Evolutionary conservation across 257 asterid genomes (phyloP).

Genomic region (Cinchona pubescens): DNA sequence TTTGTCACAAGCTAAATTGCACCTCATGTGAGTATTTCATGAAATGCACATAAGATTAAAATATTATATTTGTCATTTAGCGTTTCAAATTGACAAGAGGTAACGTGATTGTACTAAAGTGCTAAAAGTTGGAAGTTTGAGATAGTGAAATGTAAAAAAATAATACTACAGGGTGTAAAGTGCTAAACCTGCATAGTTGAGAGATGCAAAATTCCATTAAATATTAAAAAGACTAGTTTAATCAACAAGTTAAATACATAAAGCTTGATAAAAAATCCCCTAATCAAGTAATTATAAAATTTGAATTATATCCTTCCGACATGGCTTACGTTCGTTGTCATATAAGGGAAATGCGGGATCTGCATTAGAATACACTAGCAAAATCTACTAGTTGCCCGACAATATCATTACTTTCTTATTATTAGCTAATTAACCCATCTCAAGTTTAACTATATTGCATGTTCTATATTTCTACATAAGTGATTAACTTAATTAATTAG

Average conservation of each 20-base stretch:
- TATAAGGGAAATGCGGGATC: not conserved
- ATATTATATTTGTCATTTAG: too few species aligned
- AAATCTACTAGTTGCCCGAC: constrained; percentile 2
- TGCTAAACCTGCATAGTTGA: not conserved
- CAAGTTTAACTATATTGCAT: not conserved
- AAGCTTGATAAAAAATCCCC: not conserved
- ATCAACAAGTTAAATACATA: not conserved
- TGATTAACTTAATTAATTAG: too few species aligned
- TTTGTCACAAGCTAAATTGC: too few species aligned
- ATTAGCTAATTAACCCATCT: not conserved
- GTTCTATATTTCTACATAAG: too few species aligned
- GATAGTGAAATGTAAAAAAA: too few species aligned
- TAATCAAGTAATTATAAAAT: not conserved
- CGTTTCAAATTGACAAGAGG: too few species aligned
- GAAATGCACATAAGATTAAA: too few species aligned
- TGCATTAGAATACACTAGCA: not conserved
- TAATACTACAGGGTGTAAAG: too few species aligned
- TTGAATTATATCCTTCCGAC: not conserved
- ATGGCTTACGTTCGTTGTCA: not conserved
- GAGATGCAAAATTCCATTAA: not conserved
- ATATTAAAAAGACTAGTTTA: not conserved
- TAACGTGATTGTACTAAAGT: too few species aligned
- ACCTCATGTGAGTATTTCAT: too few species aligned
- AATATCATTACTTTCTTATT: not conserved
- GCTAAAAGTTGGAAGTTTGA: too few species aligned